phyloP scores from a whole-genome alignment of 2,329 filamentous ascomycete species.

The Nakataea oryzae region DNA sequence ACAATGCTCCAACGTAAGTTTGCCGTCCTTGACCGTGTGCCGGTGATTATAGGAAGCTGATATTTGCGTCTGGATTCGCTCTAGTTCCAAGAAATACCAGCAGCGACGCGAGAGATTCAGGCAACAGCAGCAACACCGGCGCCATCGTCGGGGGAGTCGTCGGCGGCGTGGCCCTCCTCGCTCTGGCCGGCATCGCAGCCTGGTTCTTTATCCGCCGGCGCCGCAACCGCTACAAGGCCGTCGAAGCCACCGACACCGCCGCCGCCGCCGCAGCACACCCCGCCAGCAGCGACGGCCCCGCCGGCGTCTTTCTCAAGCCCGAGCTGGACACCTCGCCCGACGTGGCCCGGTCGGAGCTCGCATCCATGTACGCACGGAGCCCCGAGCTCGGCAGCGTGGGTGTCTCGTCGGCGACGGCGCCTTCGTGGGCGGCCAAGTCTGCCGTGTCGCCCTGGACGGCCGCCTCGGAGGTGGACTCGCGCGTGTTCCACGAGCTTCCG shows the following conservation, averaged over 20 bases:
- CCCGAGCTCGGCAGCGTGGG: neutral
- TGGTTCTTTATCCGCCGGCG: slow-evolving; percentile 70
- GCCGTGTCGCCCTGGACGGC: neutral
- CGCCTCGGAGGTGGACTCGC: neutral
- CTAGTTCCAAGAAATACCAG: neutral
- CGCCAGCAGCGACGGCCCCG: neutral
- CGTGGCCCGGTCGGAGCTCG: neutral
- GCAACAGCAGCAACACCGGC: slow-evolving; percentile 44
- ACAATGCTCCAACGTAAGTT: neutral
- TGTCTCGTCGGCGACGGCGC: neutral
- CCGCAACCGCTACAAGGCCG: neutral
- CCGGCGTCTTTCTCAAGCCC: neutral
- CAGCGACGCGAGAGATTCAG: neutral
- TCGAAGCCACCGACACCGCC: neutral
- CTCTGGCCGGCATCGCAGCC: slow-evolving; percentile 30
- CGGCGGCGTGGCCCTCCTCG: slow-evolving; percentile 64
- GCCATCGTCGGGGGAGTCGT: slow-evolving; percentile 86
- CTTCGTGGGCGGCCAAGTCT: neutral
- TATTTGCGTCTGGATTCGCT: neutral
- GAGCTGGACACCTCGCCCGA: neutral
- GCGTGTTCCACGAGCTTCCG: neutral
- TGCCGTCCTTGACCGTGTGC: neutral
- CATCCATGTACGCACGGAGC: neutral
- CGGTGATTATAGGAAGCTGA: neutral
- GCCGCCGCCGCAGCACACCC: neutral